Percentiles rank a stretch among this genome's conserved stretches.
Conservation (phyloP, 768 basidiomycete genomes). For the Lactarius deliciosus region DNA sequence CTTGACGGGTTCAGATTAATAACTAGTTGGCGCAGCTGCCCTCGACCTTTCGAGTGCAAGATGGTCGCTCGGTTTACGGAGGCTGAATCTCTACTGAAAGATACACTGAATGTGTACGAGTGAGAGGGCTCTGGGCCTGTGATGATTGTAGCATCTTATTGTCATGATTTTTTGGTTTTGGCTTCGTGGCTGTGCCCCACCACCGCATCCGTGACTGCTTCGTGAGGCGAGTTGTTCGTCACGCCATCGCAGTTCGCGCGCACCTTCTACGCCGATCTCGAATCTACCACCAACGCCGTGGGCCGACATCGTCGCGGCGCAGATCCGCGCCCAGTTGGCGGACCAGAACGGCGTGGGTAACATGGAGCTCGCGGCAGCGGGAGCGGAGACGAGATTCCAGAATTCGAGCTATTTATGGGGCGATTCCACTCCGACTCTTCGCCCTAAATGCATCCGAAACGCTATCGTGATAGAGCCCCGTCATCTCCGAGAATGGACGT, state of each 20-base stretch:
- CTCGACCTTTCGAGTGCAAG: not conserved
- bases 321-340: conserved; percentile 88
- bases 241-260: conserved; percentile 59
- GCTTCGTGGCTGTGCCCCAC: too few relatives aligned
- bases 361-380: conserved; percentile 60
- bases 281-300: conserved; percentile 68
- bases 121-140: not conserved
- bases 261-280: conserved; percentile 87
- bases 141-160: too few relatives aligned
- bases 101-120: not conserved
- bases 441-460: too few relatives aligned
- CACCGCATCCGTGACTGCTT: conserved; percentile 93
- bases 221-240: conserved; percentile 79
- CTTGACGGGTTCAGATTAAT: not conserved
- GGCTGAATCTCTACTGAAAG: not conserved
- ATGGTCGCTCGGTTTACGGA: not conserved
- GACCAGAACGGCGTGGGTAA: conserved; percentile 82
- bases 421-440: too few relatives aligned
- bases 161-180: too few relatives aligned
- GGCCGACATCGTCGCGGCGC: conserved; percentile 76
- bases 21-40: not conserved
- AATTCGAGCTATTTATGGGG: too few relatives aligned
- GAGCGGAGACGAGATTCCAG: too few relatives aligned
- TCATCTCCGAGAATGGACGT: too few relatives aligned
- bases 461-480: too few relatives aligned